Evolutionary conservation across 352 stramenopile species (phyloP).

Genomic region (Globisporangium uncinulatum): DNA sequence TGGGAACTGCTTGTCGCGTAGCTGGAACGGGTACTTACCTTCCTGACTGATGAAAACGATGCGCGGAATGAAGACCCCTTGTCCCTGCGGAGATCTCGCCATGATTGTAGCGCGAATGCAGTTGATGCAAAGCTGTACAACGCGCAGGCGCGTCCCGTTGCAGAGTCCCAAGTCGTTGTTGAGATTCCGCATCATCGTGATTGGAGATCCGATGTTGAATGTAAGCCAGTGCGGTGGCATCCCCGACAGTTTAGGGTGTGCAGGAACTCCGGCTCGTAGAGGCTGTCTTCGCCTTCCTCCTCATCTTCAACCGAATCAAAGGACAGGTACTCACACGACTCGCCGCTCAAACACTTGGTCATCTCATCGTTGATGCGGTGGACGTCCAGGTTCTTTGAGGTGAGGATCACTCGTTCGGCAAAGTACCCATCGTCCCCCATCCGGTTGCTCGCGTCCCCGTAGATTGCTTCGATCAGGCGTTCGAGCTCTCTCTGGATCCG

Average conservation of each 20-base stretch:
- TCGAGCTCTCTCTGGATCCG: too few relatives aligned
- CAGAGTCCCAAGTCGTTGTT: too few relatives aligned
- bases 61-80: too few relatives aligned
- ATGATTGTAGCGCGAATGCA: too few relatives aligned
- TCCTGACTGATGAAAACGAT: too few relatives aligned
- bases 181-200: conserved; percentile 15
- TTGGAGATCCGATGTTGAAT: conserved; percentile 2
- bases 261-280: conserved; percentile 79
- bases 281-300: conserved; percentile 72
- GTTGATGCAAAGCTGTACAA: too few relatives aligned
- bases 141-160: neutral
- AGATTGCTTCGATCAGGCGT: too few relatives aligned
- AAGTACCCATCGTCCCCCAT: conserved; percentile 62
- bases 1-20: conserved; percentile 11
- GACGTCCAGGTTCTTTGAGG: conserved; percentile 63
- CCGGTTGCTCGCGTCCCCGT: too few relatives aligned
- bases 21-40: too few relatives aligned
- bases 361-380: conserved; percentile 84
- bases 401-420: conserved; percentile 77
- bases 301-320: conserved; percentile 58
- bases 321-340: neutral
- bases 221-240: neutral
- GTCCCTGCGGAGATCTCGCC: too few relatives aligned
- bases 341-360: conserved; percentile 81
- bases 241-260: conserved; percentile 46